Evolutionary conservation across 2,329 filamentous ascomycete genomes (phyloP), one percentile per base, ranked within the genome.

Genomic region (Fusarium poae): DNA sequence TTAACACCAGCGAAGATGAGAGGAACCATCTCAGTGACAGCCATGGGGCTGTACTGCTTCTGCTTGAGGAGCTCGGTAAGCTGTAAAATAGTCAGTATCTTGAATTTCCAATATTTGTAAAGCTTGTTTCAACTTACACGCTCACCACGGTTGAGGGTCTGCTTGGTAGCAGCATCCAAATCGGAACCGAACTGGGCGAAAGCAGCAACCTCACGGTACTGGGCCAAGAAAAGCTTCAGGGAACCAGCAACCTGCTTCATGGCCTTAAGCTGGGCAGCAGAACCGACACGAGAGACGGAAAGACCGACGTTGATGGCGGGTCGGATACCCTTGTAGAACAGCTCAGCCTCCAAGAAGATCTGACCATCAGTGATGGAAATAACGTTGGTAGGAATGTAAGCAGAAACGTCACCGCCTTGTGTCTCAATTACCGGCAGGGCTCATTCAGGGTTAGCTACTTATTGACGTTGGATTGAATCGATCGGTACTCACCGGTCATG

Each of bases 241-340:
- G 95, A 98, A 90, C 96, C 96, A 80, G 96, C 96, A 78, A 99
- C 96, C 89, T 99, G 96, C 91, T 99, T 99, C 96, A 99, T 99
- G 86, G 96, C 94, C 93, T 98, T 99, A 84, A 98, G 90, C 90
- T 99, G 96, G 82, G 96, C 96, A 82, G 96, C 93, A 80, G 96
- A 99, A 83, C 96, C 96, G 91, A 99, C 96, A 93, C 96, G 96
- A 77, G 96, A 99, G 78, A 99, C 96, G 79, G 96, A 99, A 77
- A 99, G 93, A 96, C 96, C 96, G 92, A 99, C 96, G 90, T 99
- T 99, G 85, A 99, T 99, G 86, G 96, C 96, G 78, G 96, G 96
- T 81, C 96, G 95, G 85, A 99, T 86, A 97, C 96, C 96, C 93
- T 99, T 99, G 93, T 97, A 98, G 92, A 98, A 99, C 74, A 98